Evolutionary conservation across 352 stramenopile species (phyloP), one percentile per base, ranked within the genome.

Genomic region (Globisporangium paddicum): DNA sequence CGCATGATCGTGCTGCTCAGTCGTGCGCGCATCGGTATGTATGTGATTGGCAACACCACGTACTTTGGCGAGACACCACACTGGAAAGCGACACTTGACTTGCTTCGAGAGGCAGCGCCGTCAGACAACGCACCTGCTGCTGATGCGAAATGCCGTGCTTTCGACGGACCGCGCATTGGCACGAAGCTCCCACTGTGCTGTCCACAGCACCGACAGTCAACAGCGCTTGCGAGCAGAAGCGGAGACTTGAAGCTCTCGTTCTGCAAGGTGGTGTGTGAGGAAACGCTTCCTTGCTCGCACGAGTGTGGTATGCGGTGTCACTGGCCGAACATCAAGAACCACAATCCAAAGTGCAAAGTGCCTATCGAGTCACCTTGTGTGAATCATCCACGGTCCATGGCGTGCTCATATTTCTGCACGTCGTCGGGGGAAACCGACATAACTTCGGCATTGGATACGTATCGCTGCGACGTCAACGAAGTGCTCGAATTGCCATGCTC

Each of bases 1-100:
- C 75, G 87, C 2, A 96, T 96, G 82, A 93, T 96, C 55, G 89
- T 96, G 8, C 64, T 96, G 21, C 64, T 96, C 26, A 94, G 83
- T 69, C 83, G 89, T 55, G 87, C 89, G 45, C 72, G 89, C 2
- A 68, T 96, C 28, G 89, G 84, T 5, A 90, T 93, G 70, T 96
- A 89, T 52, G 79, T 96, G 16, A 55, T 96, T 2, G 86, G 81
- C 0, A 96, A 96, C 59, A 72, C 74, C 2, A 71, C 79, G 35
- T 96, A 95, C 66, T 96, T 96, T 54, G 72, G 75, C 5, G 75
- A 83, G 58, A 82, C 74, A 21, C 32, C 62, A 10, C 86, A 96
- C 54, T 96, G 86, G 89, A 73, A 84, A n/a, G 71, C 75, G 13
- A 93, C 86, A 3, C 71, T 96, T 2, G 60, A 64, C 2, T 70